Evolutionary conservation across 2,329 filamentous ascomycete species (phyloP).

Genomic region (Aspergillus ochraceoroseus): DNA sequence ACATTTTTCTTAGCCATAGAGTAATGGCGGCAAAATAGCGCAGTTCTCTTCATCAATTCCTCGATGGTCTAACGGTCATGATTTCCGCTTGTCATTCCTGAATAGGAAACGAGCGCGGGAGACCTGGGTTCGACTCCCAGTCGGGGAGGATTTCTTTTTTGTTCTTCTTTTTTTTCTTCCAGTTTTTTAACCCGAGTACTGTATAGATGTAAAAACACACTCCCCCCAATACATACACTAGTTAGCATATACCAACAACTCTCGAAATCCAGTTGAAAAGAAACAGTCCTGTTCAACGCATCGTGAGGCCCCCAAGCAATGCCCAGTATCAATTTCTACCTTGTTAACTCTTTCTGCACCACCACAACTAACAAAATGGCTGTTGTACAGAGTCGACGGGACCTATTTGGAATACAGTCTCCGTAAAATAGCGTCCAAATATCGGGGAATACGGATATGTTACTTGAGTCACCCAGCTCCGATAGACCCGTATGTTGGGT

Average conservation of each 20-base stretch:
- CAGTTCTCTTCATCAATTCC: neutral
- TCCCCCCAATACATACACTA: too few species aligned
- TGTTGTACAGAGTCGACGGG: neutral
- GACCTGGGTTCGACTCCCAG: conserved; percentile 17
- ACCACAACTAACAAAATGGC: too few species aligned
- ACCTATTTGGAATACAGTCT: neutral
- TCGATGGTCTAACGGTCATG: conserved; percentile 38
- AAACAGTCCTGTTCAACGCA: too few species aligned
- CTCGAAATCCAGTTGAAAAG: too few species aligned
- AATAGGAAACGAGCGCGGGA: conserved; percentile 9
- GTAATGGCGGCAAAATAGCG: neutral
- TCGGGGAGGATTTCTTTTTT: conserved; percentile 11
- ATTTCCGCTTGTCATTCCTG: conserved; percentile 37
- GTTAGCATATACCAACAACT: too few species aligned
- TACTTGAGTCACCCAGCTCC: neutral
- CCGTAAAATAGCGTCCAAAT: neutral
- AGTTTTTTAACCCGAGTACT: neutral
- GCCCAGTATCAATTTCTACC: neutral
- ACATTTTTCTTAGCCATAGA: neutral
- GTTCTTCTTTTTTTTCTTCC: neutral
- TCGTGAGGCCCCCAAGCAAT: too few species aligned
- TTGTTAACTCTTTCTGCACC: neutral
- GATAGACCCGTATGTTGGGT: neutral
- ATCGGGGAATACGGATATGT: neutral
- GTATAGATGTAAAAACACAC: too few species aligned